Percentiles rank a stretch among this genome's conserved stretches.
Evolutionary conservation across 177 flowering plant genomes (phyloP).

Genomic region (Vitis hybrid): DNA sequence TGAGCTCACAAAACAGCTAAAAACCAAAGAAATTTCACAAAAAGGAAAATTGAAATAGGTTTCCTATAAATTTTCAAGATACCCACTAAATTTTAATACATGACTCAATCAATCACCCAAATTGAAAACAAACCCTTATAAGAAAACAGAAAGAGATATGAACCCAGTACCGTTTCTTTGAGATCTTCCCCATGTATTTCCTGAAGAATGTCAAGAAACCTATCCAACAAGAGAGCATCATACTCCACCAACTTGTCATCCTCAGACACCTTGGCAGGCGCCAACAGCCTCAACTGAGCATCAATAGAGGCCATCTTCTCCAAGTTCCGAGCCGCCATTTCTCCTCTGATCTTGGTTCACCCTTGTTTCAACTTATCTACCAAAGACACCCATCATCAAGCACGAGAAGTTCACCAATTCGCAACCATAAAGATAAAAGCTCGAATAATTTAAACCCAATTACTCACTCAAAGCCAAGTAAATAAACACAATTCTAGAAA

Average conservation of each 20-base stretch:
- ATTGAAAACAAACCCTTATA: background rate
- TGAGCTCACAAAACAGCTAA: too few species aligned
- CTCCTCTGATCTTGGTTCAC: background rate
- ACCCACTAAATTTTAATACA: too few species aligned
- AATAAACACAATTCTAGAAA: background rate
- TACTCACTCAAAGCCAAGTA: background rate
- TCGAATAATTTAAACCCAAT: too few species aligned
- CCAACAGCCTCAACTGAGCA: slow-evolving; percentile 84
- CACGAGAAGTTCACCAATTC: too few species aligned
- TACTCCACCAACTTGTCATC: slow-evolving; percentile 97
- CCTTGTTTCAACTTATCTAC: too few species aligned
- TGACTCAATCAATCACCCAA: too few species aligned
- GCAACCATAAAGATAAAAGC: too few species aligned
- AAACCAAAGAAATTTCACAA: too few species aligned
- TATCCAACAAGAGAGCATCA: slow-evolving; percentile 88
- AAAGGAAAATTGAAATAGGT: too few species aligned
- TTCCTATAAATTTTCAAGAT: too few species aligned
- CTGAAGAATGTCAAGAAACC: slow-evolving; percentile 91
- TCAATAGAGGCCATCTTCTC: slow-evolving; percentile 93
- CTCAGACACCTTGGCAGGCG: slow-evolving; percentile 81
- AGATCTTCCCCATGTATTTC: slow-evolving; percentile 87
- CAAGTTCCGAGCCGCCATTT: slow-evolving; percentile 45
- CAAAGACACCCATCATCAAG: too few species aligned
- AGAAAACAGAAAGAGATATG: background rate
- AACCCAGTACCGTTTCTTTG: slow-evolving; percentile 64